These are phyloP conservation scores for Dimargaris cristalligena DNA, from an alignment of 192 early-diverging fungal genomes.

Conservation along the genomic window DNA sequence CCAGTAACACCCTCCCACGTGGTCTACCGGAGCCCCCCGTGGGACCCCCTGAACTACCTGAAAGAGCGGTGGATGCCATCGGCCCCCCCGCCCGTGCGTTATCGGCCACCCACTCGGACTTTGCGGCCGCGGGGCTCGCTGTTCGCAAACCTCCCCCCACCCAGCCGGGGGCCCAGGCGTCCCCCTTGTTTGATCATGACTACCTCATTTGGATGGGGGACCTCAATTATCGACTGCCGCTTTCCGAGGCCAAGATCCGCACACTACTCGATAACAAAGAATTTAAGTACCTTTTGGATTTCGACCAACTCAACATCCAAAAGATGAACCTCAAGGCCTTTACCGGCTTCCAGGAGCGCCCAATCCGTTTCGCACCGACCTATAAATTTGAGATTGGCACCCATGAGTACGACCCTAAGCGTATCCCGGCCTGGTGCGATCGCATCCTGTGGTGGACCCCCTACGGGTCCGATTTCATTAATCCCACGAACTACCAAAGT, in stretches of 20 bases:
- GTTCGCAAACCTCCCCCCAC: no score
- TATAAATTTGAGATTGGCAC: constrained; percentile 90
- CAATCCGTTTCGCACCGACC: constrained; percentile 65
- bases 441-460: constrained; percentile 77
- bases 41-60: no score
- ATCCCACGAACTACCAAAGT: constrained; percentile 32
- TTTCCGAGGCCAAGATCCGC: constrained; percentile 46
- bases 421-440: constrained; percentile 87
- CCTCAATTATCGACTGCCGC: constrained; percentile 76
- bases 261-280: constrained; percentile 33
- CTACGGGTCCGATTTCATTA: constrained; percentile 23
- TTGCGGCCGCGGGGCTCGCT: not conserved
- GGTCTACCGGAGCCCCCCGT: not conserved
- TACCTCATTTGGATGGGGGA: constrained; percentile 84
- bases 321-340: constrained; percentile 51
- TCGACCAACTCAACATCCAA: constrained; percentile 71
- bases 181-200: constrained; percentile 50
- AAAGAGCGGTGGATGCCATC: no score
- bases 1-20: not conserved
- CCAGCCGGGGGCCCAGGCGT: constrained; percentile 11
- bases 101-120: no score
- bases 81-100: no score
- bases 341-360: constrained; percentile 66
- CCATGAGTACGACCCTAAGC: constrained; percentile 58
- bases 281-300: constrained; percentile 42